These are phyloP conservation scores for Pichia kudriavzevii DNA, from an alignment of 1,139 yeast genomes.

Conservation along the genomic window DNA sequence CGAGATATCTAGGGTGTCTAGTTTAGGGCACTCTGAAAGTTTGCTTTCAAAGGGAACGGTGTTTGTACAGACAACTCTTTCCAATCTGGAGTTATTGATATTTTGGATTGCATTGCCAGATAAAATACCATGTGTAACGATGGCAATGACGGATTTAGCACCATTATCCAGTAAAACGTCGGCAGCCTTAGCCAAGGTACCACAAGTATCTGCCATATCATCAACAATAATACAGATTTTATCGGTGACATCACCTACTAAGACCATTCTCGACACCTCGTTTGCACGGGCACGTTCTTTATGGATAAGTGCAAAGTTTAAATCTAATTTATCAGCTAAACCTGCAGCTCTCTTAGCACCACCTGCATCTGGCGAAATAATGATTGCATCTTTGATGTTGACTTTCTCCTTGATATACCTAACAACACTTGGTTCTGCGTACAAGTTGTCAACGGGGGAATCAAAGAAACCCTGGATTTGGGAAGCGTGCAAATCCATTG, in stretches of 20 bases:
- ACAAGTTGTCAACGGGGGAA: constrained; percentile 92
- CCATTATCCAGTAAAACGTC: constrained; percentile 76
- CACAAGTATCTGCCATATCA: constrained; percentile 99
- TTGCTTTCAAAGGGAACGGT: constrained; percentile 89
- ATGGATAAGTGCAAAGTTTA: constrained; percentile 92
- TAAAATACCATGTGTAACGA: constrained; percentile 92
- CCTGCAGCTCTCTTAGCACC: constrained; percentile 98
- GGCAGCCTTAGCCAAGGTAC: constrained; percentile 93
- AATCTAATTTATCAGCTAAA: constrained; percentile 83
- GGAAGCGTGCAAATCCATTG: constrained; percentile 96
- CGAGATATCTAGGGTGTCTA: constrained; percentile 78
- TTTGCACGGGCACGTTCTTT: constrained; percentile 94
- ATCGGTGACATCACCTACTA: constrained; percentile 89
- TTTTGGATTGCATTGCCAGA: constrained; percentile 83
- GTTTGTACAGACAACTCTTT: constrained; percentile 84
- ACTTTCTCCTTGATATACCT: constrained; percentile 76
- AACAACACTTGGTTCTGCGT: constrained; percentile 92
- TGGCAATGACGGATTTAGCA: constrained; percentile 83
- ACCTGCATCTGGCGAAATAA: constrained; percentile 97
- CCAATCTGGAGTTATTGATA: constrained; percentile 70
- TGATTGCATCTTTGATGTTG: constrained; percentile 63
- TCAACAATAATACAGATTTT: constrained; percentile 88
- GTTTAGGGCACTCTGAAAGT: constrained; percentile 58
- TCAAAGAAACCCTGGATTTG: constrained; percentile 97
- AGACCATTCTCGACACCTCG: constrained; percentile 89